Evolutionary conservation across 176 grass and related monocot species (phyloP).

Genomic region (Chrysopogon serrulatus): DNA sequence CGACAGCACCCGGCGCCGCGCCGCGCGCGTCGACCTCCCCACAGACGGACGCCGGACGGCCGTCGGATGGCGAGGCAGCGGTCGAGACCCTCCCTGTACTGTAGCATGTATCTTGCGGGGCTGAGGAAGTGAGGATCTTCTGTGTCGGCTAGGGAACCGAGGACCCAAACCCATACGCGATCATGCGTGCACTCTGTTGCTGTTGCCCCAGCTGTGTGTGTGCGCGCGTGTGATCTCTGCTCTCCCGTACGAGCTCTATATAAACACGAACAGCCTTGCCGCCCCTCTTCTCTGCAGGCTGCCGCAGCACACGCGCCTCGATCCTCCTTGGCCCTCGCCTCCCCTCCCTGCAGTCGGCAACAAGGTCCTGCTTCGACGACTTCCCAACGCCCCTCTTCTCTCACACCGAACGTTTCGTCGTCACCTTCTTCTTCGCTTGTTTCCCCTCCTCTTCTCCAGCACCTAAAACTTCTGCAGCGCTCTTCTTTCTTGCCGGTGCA

Average conservation of each 20-base stretch:
- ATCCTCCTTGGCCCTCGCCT: conserved; percentile 16
- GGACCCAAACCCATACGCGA: too few relatives aligned
- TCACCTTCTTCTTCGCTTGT: not conserved
- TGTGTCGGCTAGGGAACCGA: not conserved
- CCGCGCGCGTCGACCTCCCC: not conserved
- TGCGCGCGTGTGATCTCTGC: not conserved
- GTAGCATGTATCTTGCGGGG: not conserved
- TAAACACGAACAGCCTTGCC: not conserved
- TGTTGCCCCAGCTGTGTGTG: not conserved
- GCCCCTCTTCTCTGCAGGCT: not conserved
- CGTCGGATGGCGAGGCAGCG: not conserved
- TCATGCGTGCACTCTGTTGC: not conserved
- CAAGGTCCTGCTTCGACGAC: conserved; percentile 53
- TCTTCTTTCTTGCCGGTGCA: conserved; percentile 29
- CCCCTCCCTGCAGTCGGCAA: not conserved
- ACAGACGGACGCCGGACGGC: too few relatives aligned
- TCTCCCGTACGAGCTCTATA: conserved; percentile 29
- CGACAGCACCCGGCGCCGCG: not conserved
- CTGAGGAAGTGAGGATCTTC: not conserved
- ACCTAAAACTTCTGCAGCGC: not conserved
- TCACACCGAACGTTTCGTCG: not conserved
- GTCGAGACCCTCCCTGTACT: not conserved
- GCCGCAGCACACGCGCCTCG: not conserved
- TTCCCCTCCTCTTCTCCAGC: not conserved
- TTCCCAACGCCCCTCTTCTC: conserved; percentile 9